phyloP scores from a whole-genome alignment of 345 rosid species.

The Lepidium sativum region DNA sequence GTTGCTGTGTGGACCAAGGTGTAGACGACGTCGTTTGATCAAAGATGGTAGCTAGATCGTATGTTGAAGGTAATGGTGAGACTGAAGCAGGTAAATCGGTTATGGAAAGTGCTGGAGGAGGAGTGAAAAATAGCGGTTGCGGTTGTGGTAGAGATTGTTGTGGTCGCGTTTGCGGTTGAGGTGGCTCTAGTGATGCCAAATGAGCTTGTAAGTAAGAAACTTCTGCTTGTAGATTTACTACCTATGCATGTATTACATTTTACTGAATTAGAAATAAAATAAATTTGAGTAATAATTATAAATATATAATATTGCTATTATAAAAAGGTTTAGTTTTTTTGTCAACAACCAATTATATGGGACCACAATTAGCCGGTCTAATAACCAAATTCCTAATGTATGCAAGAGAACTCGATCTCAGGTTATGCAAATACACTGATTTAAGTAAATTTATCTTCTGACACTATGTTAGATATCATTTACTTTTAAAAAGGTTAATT shows the following conservation, averaged over 20 bases:
- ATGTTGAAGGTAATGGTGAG: slow-evolving; percentile 43
- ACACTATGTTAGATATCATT: too few species aligned
- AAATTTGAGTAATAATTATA: background rate
- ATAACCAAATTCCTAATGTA: too few species aligned
- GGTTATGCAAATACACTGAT: too few species aligned
- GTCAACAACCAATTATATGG: too few species aligned
- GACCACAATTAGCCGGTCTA: too few species aligned
- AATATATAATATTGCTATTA: background rate
- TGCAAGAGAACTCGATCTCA: too few species aligned
- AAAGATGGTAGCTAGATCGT: slow-evolving; percentile 61
- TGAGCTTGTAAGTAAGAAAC: slow-evolving; percentile 76
- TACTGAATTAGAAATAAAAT: background rate
- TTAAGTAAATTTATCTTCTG: too few species aligned
- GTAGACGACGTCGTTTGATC: slow-evolving; percentile 51
- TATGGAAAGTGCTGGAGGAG: slow-evolving; percentile 59
- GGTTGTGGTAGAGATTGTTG: slow-evolving; percentile 17
- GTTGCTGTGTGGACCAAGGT: slow-evolving; percentile 52
- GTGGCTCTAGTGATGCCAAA: slow-evolving; percentile 53
- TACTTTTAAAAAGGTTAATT: too few species aligned
- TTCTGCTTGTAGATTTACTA: slow-evolving; percentile 79
- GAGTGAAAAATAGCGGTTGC: slow-evolving; percentile 31
- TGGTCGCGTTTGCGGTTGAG: slow-evolving; percentile 44
- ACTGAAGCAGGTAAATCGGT: slow-evolving; percentile 50
- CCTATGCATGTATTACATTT: slow-evolving; percentile 30
- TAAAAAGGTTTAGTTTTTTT: too few species aligned